Evolutionary conservation across 257 asterid genomes (phyloP), one percentile per base, ranked within the genome.

Genomic region (Leonotis leonurus): DNA sequence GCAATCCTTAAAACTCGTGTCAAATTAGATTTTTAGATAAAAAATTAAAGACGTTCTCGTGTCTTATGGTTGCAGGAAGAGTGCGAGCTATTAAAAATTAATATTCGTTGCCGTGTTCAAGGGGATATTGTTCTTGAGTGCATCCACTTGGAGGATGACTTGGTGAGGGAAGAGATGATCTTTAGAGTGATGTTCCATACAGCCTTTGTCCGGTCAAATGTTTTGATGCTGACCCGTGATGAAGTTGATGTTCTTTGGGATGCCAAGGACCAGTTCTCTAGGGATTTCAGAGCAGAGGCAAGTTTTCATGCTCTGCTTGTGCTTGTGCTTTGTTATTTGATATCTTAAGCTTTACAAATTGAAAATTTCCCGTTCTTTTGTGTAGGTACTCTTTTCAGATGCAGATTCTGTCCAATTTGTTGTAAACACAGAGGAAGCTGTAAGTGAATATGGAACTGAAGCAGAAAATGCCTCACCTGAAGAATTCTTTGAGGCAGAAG

Each of bases 81-180:
- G 64, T 87, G 97, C 62, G 89, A 83, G 49, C 79, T 84, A 46
- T 92, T 89, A 69, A 90, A 87, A 78, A 74, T 93, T 45, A 84
- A 90, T 76, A 81, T 93, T 10, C 82, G 71, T 60, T 76, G 79
- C 72, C 93, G 83, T 46, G 81, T 90, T 65, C 94, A 84, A 78
- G 96, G 99, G 56, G 99, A 93, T 78, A 75, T 87, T 69, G 95
- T 93, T 70, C 84, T 93, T 33, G 99, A 93, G 80, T 93, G 96
- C 69, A 79, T 87, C 70, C 99, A 93, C 76, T 74, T 89, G 67
- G 94, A 89, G 65, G 96, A 87, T 63, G 96, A 85, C 73, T 75
- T 87, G 43, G 81, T 72, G 75, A 77, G 83, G 81, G 99, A 93
- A 72, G 95, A 89, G 78, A 85, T 82, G 77, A 87, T 93, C 66